Evolutionary conservation across 1,284 basidiomycete species (phyloP).

Genomic region (Xerocomus nothofagi): DNA sequence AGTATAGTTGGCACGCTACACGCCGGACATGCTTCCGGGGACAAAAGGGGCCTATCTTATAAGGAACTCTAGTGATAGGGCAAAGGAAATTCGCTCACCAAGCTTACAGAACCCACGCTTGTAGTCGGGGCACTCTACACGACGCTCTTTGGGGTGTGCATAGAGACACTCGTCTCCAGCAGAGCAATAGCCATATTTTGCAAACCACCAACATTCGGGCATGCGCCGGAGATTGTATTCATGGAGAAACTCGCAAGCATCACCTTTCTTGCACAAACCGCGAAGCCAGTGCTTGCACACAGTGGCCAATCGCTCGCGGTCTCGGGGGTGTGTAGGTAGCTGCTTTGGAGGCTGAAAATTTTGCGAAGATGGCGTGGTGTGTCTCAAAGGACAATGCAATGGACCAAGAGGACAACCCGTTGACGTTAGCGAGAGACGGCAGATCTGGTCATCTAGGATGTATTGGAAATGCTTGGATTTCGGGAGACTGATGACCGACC

Average conservation of each 20-base stretch:
- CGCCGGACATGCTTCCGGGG: slow-evolving; percentile 91
- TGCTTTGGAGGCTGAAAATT: slow-evolving; percentile 89
- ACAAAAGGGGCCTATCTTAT: slow-evolving; percentile 74
- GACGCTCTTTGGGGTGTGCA: slow-evolving; percentile 93
- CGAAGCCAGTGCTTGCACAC: slow-evolving; percentile 99
- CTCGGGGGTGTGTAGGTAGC: slow-evolving; percentile 76
- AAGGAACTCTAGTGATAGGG: neutral
- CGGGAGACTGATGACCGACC: slow-evolving; percentile 46
- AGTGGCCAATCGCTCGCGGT: slow-evolving; percentile 84
- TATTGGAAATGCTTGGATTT: neutral
- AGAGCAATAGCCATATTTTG: slow-evolving; percentile 97
- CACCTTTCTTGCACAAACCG: slow-evolving; percentile 97
- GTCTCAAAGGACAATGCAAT: slow-evolving; percentile 84
- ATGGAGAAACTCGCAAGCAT: slow-evolving; percentile 98
- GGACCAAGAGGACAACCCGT: slow-evolving; percentile 88
- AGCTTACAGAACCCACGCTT: slow-evolving; percentile 93
- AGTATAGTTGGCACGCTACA: slow-evolving; percentile 87
- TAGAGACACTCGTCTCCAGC: slow-evolving; percentile 98
- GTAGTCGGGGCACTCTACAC: slow-evolving; percentile 94
- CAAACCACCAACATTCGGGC: slow-evolving; percentile 99
- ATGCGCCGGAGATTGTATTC: slow-evolving; percentile 98
- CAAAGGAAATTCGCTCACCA: slow-evolving; percentile 49
- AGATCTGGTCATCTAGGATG: slow-evolving; percentile 83
- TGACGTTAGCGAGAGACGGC: slow-evolving; percentile 75
- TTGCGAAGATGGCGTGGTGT: slow-evolving; percentile 79